These are phyloP conservation scores for Phaeomoniella chlamydospora DNA, from an alignment of 2,329 filamentous ascomycete genomes.

Conservation along the genomic window DNA sequence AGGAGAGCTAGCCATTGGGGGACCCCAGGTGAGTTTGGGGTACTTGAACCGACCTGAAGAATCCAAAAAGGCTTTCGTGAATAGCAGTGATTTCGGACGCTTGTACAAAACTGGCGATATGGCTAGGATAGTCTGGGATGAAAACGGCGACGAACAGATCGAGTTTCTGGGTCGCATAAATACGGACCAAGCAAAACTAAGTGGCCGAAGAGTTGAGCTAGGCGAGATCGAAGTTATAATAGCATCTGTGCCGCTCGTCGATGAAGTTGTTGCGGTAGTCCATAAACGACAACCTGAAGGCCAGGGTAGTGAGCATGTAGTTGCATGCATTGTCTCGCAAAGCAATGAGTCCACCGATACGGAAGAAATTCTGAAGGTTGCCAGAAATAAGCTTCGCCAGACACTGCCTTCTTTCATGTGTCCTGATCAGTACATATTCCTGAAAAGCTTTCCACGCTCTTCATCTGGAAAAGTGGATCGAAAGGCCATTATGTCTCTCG, in stretches of 20 bases:
- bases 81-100: slow-evolving; percentile 53
- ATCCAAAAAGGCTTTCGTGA: slow-evolving; percentile 51
- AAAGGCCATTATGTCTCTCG: slow-evolving; percentile 23
- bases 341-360: slow-evolving; percentile 4
- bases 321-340: background rate
- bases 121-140: slow-evolving; percentile 63
- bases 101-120: slow-evolving; percentile 74
- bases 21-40: slow-evolving; percentile 61
- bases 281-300: slow-evolving; percentile 19
- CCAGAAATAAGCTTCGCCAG: slow-evolving; percentile 10
- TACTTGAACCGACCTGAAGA: slow-evolving; percentile 54
- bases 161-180: slow-evolving; percentile 71
- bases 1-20: slow-evolving; percentile 78
- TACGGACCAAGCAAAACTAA: slow-evolving; percentile 70
- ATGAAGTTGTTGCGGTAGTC: slow-evolving; percentile 17
- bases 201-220: slow-evolving; percentile 67
- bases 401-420: slow-evolving; percentile 57
- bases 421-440: slow-evolving; percentile 57
- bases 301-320: background rate
- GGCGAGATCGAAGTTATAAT: slow-evolving; percentile 57
- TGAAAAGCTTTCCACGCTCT: slow-evolving; percentile 56
- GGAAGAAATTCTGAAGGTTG: slow-evolving; percentile 13
- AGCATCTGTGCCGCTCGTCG: slow-evolving; percentile 48
- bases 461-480: slow-evolving; percentile 62
- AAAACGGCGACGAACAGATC: slow-evolving; percentile 62